These are phyloP conservation scores for Phoma herbarum DNA, from an alignment of 2,329 filamentous ascomycete species.

Conservation along the genomic window DNA sequence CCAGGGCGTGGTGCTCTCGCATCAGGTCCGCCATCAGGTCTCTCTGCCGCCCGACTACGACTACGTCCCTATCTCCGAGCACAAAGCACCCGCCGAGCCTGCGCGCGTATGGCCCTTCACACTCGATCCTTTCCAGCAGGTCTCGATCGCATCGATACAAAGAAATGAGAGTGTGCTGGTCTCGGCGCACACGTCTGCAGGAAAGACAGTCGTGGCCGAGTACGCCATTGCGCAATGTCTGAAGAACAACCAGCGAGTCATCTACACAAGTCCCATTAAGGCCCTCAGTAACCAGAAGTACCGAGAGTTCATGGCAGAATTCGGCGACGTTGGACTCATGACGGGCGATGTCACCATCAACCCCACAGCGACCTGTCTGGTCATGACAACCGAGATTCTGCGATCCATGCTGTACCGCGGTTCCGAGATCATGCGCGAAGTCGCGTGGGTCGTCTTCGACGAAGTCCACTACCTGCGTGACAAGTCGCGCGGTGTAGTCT, in stretches of 20 bases:
- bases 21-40: constrained; percentile 99
- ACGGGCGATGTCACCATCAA: constrained; percentile 99
- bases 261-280: constrained; percentile 99
- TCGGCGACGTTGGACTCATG: constrained; percentile 97
- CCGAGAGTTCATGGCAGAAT: constrained; percentile 92
- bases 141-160: constrained; percentile 94
- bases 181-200: constrained; percentile 95
- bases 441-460: constrained; percentile 97
- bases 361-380: constrained; percentile 94
- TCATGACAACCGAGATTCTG: constrained; percentile 99
- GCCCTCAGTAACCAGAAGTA: constrained; percentile 99
- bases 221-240: constrained; percentile 98
- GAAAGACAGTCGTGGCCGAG: constrained; percentile 97
- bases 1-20: constrained; percentile 81
- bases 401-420: constrained; percentile 98
- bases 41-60: constrained; percentile 93
- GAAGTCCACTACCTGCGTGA: constrained; percentile 99
- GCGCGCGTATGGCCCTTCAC: constrained; percentile 88
- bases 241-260: constrained; percentile 96
- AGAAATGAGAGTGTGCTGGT: constrained; percentile 95
- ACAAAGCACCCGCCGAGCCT: constrained; percentile 87
- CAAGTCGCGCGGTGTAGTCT: constrained; percentile 92
- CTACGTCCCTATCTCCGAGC: constrained; percentile 92
- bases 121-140: constrained; percentile 95
- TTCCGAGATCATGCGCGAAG: constrained; percentile 99